These are phyloP conservation scores for Coriolopsis trogii DNA, from an alignment of 1,284 basidiomycete species.

Conservation along the genomic window DNA sequence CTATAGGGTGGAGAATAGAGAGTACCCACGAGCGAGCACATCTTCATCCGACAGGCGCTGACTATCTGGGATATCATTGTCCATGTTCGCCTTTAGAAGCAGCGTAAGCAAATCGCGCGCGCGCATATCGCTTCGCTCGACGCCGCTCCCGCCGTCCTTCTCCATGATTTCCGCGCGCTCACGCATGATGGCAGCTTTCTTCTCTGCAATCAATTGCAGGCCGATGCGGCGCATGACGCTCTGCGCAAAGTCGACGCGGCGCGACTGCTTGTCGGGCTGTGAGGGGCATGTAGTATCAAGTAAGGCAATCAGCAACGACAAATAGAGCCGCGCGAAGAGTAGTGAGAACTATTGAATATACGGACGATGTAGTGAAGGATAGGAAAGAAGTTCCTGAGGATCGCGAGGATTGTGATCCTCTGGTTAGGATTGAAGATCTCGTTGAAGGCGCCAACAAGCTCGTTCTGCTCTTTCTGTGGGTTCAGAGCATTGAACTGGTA, in stretches of 20 bases:
- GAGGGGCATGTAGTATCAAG: no score
- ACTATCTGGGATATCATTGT: slow-evolving; percentile 41
- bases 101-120: slow-evolving; percentile 36
- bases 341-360: neutral
- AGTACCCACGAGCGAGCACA: slow-evolving; percentile 53
- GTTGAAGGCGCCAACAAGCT: slow-evolving; percentile 44
- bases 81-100: slow-evolving; percentile 52
- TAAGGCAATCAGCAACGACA: no score
- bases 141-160: slow-evolving; percentile 3
- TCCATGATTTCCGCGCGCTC: slow-evolving; percentile 2
- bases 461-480: slow-evolving; percentile 34
- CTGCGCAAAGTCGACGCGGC: slow-evolving; percentile 17
- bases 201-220: slow-evolving; percentile 40
- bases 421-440: slow-evolving; percentile 18
- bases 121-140: slow-evolving; percentile 23
- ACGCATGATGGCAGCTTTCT: slow-evolving; percentile 37
- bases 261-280: slow-evolving; percentile 2
- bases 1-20: slow-evolving; percentile 13
- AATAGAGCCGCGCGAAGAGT: neutral
- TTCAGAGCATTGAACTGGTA: slow-evolving; percentile 49
- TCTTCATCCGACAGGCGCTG: slow-evolving; percentile 57
- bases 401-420: neutral
- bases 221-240: slow-evolving; percentile 39
- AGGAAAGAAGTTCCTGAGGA: slow-evolving; percentile 15
- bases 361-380: slow-evolving; percentile 20